Evolutionary conservation across 2,329 filamentous ascomycete species (phyloP), one percentile per base, ranked within the genome.

Genomic region (Fusarium foetens): DNA sequence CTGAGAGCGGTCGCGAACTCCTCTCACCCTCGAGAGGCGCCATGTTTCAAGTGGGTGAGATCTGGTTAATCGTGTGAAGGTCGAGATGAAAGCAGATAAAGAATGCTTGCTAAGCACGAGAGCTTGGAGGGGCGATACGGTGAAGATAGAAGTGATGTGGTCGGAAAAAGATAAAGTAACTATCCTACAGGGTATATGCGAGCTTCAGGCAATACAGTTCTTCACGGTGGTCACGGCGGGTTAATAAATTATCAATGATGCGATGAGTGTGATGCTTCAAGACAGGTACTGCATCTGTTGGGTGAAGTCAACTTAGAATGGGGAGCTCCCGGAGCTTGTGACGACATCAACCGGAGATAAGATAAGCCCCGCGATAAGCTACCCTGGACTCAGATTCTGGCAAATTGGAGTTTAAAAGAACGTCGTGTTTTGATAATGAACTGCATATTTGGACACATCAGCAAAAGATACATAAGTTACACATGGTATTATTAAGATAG

Each of bases 291-390:
- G 27, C 48, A 42, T 31, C 23, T 33, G 33, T 51, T 48, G 38
- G 31, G 38, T 57, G 58, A 75, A 59, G 68, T 62, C 31, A 53
- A 23, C 46, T 49, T 33, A 49, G 45, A n/a, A 49, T 38, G 48
- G 35, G 41, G 45, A 71, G 72, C 70, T 72, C 45, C 63, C 51
- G 38, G 35, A 75, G 72, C 54, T 71, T 71, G 72, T 75, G 72
- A 75, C 72, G 72, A 75, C 72, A 75, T 75, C 55, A 42, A 21
- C 33, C 72, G 72, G 70, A 74, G 72, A 75, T 75, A 69, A 74
- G 72, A 75, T 75, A 75, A 70, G 63, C 16, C 35, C 46, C 23
- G 21, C 25, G 43, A 38, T 38, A 13, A 39, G 38, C 35, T 72
- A 72, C 70, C 70, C 70, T 72, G 25, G 13, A 72, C 52, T n/a